Percentiles rank a stretch among this genome's conserved stretches.
phyloP scores from a whole-genome alignment of 2,329 filamentous ascomycete species.

The Juglanconis oblonga region DNA sequence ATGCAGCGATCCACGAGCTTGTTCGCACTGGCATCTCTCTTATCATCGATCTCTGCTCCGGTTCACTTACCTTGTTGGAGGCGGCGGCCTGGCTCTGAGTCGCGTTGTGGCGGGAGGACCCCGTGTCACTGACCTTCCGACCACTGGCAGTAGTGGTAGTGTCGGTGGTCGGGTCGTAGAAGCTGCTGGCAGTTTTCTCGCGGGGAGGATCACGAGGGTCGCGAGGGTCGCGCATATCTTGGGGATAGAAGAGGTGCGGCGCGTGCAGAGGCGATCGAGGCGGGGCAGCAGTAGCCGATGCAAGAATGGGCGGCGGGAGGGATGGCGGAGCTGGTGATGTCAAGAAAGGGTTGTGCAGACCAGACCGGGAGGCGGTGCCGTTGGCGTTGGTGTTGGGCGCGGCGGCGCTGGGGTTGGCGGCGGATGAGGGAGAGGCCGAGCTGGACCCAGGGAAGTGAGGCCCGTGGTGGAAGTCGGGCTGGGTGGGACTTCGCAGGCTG shows the following conservation, averaged over 20 bases:
- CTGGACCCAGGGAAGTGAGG: conserved; percentile 28
- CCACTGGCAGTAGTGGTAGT: conserved; percentile 42
- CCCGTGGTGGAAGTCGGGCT: conserved; percentile 35
- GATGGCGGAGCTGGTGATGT: conserved; percentile 13
- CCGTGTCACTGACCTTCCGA: conserved; percentile 42
- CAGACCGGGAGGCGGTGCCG: conserved; percentile 22
- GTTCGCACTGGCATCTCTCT: neutral
- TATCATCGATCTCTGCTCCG: neutral
- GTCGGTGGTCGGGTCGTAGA: conserved; percentile 55
- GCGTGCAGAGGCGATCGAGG: conserved; percentile 43
- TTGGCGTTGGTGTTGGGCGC: conserved; percentile 26
- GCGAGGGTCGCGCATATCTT: conserved; percentile 24
- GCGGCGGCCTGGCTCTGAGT: conserved; percentile 26
- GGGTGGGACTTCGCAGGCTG: conserved; percentile 48
- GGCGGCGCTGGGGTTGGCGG: conserved; percentile 24
- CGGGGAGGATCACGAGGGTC: conserved; percentile 29
- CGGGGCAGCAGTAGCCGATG: conserved; percentile 22
- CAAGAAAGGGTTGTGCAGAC: conserved; percentile 20
- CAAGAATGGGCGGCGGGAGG: conserved; percentile 13
- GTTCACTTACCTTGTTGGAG: conserved; percentile 42
- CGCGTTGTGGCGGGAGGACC: conserved; percentile 45
- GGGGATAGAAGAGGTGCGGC: conserved; percentile 40
- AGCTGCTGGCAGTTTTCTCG: conserved; percentile 42
- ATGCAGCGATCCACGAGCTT: neutral
- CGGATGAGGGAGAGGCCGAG: conserved; percentile 24